Evolutionary conservation across 352 stramenopile species (phyloP).

Genomic region (Aphanomyces stellatus): DNA sequence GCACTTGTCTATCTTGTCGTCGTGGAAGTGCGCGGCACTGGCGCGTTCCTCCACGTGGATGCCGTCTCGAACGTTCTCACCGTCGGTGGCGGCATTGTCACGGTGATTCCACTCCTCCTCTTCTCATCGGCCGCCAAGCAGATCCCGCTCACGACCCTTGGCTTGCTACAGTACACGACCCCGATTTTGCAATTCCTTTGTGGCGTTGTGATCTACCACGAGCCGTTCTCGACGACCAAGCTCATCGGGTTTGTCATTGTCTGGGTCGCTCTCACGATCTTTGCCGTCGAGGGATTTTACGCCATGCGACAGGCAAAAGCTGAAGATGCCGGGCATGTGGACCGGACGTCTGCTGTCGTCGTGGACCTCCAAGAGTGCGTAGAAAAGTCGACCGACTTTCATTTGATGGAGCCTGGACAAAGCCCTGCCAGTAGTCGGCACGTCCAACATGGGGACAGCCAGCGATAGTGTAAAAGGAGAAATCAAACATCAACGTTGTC

Average conservation of each 20-base stretch:
- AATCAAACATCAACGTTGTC: no score
- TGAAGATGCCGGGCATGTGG: neutral
- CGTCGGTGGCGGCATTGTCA: neutral
- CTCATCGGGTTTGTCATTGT: conserved; percentile 4
- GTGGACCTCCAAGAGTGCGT: no score
- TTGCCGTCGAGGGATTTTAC: neutral
- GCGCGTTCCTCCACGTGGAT: conserved; percentile 1
- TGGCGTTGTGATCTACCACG: neutral
- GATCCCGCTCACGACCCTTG: neutral
- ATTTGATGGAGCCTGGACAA: no score
- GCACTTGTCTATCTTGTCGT: neutral
- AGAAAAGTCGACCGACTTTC: no score
- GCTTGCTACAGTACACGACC: neutral
- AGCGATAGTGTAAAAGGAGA: no score
- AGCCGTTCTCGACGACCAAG: neutral
- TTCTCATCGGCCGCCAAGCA: neutral
- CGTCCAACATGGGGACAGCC: no score
- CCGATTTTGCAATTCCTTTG: neutral
- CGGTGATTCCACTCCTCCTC: neutral
- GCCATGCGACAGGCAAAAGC: neutral
- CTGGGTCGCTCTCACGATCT: neutral
- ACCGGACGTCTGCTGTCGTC: neutral
- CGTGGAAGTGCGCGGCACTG: neutral
- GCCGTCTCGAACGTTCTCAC: neutral
- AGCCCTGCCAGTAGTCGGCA: no score